Conservation (phyloP, 2,329 filamentous ascomycete species). For the Cytospora leucostoma region DNA sequence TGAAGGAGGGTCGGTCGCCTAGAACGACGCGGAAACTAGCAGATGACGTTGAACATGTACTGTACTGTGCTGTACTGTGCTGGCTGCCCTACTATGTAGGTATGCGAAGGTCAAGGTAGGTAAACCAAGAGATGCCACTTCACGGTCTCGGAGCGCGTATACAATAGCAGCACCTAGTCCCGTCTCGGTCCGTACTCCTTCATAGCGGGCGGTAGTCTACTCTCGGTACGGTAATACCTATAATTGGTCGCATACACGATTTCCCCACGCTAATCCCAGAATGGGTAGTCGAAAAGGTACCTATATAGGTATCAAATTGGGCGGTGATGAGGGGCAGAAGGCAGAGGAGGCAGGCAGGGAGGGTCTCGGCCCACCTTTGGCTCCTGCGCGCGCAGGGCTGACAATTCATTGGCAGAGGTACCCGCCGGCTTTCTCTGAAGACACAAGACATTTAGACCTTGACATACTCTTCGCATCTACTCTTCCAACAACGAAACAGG, state of each 20-base stretch:
- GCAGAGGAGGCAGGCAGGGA: background rate
- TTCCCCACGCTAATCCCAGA: constrained; percentile 18
- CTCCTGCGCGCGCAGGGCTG: constrained; percentile 5
- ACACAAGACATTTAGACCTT: constrained; percentile 11
- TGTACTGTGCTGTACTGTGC: background rate
- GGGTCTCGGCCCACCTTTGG: background rate
- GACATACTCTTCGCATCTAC: background rate
- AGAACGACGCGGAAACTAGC: background rate
- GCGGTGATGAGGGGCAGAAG: constrained; percentile 27
- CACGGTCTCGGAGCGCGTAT: background rate
- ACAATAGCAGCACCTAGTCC: background rate
- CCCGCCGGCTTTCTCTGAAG: constrained; percentile 20
- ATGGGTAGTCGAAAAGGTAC: background rate
- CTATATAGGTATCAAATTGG: background rate
- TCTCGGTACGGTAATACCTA: constrained; percentile 2
- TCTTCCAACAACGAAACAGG: background rate
- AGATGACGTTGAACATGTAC: background rate
- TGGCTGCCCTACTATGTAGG: background rate
- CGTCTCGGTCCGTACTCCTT: background rate
- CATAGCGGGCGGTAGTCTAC: background rate
- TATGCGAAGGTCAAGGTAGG: background rate
- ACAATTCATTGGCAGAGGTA: constrained; percentile 23
- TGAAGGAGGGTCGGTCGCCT: background rate
- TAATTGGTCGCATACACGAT: constrained; percentile 8
- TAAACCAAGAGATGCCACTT: background rate